Evolutionary conservation across 202 grass and related monocot species (phyloP).

Genomic region (Musa balbisiana): DNA sequence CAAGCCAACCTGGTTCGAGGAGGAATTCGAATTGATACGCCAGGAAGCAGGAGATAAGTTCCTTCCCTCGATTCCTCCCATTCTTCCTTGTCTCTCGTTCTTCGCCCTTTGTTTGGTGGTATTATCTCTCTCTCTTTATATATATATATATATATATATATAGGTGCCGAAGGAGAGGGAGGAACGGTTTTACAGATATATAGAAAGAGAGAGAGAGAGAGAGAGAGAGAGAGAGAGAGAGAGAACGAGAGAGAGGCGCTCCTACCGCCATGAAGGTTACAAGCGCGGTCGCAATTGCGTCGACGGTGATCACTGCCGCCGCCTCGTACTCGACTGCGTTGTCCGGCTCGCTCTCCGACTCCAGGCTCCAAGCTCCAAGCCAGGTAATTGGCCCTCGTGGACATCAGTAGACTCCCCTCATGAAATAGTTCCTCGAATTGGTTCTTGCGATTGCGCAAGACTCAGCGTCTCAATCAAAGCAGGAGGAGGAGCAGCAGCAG

Average conservation of each 20-base stretch:
- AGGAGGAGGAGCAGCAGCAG: not conserved
- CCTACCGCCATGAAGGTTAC: not conserved
- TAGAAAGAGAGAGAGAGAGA: no score
- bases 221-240: no score
- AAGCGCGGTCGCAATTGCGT: not conserved
- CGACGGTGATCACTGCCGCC: not conserved
- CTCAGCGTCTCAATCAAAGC: not conserved
- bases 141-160: no score
- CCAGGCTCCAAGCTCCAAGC: not conserved
- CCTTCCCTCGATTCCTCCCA: not conserved
- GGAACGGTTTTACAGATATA: no score
- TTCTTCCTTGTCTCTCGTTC: slow-evolving; percentile 5
- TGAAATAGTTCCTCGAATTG: not conserved
- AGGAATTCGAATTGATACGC: not conserved
- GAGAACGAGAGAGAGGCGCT: no score
- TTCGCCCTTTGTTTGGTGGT: not conserved
- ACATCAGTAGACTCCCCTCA: not conserved
- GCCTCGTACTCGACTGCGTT: not conserved
- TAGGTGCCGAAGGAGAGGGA: no score
- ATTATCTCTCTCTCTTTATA: slow-evolving; percentile 16
- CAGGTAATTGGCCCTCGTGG: not conserved
- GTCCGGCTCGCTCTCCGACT: not conserved
- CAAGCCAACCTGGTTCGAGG: not conserved
- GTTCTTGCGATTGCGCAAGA: not conserved
- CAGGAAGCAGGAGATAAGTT: not conserved